Conservation (phyloP, 495 filamentous ascomycete species). For the Parathielavia appendiculata region DNA sequence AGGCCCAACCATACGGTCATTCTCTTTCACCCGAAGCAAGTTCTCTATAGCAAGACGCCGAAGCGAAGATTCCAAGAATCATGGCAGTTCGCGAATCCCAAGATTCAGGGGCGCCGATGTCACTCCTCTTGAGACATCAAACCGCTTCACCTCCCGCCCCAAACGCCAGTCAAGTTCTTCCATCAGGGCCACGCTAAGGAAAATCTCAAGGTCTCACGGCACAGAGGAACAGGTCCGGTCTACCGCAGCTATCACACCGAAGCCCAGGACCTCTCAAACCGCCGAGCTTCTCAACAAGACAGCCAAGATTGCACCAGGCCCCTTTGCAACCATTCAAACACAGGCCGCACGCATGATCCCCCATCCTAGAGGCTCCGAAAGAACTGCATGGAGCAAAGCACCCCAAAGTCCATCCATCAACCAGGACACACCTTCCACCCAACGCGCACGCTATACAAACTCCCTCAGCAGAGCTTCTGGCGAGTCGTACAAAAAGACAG, state of each 20-base stretch:
- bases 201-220: conserved; percentile 6
- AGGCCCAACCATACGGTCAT: not conserved
- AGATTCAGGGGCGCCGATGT: no score
- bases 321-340: no score
- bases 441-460: conserved; percentile 3
- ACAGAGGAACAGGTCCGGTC: not conserved
- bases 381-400: not conserved
- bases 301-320: not conserved
- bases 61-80: no score
- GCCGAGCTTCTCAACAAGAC: conserved; percentile 11
- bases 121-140: no score
- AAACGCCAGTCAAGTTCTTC: conserved; percentile 10
- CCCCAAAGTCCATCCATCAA: not conserved
- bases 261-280: not conserved
- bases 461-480: not conserved
- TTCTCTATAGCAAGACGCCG: no score
- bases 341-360: no score
- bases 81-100: no score
- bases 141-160: no score
- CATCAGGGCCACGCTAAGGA: conserved; percentile 6
- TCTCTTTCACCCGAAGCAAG: no score
- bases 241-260: not conserved
- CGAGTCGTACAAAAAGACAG: not conserved
- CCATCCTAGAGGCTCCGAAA: not conserved
- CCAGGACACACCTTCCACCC: not conserved